Percentiles rank a stretch among this genome's conserved stretches.
These are phyloP conservation scores for Plantago ovata DNA, from an alignment of 257 asterid genomes.

Conservation along the genomic window DNA sequence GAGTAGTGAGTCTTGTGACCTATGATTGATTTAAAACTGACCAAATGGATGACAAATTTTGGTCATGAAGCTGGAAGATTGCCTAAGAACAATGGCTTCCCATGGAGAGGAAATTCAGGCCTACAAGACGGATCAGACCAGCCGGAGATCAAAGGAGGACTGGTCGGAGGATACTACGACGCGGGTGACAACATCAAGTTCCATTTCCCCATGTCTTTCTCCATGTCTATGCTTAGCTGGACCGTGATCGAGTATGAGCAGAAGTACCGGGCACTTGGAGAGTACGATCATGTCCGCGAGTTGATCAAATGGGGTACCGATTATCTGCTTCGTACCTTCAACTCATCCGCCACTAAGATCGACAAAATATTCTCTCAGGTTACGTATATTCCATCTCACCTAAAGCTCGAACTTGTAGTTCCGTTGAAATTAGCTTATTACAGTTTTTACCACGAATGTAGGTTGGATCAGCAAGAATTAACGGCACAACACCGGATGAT, in stretches of 20 bases:
- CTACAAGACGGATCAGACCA: conserved; percentile 60
- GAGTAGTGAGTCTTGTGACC: too few relatives aligned
- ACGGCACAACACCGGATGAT: conserved; percentile 77
- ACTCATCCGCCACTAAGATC: conserved; percentile 58
- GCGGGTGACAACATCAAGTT: conserved; percentile 83
- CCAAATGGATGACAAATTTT: not conserved
- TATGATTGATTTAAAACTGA: not conserved
- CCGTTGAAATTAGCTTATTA: not conserved
- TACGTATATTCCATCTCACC: not conserved
- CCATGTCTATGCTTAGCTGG: conserved; percentile 95
- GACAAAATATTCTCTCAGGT: conserved; percentile 75
- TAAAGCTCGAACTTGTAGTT: not conserved
- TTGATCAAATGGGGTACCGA: conserved; percentile 94
- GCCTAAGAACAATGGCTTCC: conserved; percentile 55
- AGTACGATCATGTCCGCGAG: conserved; percentile 60
- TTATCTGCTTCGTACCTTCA: conserved; percentile 77
- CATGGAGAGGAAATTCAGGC: conserved; percentile 87
- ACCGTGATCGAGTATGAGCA: conserved; percentile 84
- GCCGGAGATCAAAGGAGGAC: conserved; percentile 61
- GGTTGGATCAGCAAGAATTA: conserved; percentile 63
- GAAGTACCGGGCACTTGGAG: conserved; percentile 63
- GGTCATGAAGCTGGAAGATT: conserved; percentile 65
- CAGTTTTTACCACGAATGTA: conserved; percentile 8
- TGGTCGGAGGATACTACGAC: conserved; percentile 88
- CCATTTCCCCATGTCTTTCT: conserved; percentile 86